A percentile compares a stretch with the other conserved stretches of the same genome.
Evolutionary conservation across 805 yeast genomes (phyloP).

Genomic region (Ogataea chonburiensis): DNA sequence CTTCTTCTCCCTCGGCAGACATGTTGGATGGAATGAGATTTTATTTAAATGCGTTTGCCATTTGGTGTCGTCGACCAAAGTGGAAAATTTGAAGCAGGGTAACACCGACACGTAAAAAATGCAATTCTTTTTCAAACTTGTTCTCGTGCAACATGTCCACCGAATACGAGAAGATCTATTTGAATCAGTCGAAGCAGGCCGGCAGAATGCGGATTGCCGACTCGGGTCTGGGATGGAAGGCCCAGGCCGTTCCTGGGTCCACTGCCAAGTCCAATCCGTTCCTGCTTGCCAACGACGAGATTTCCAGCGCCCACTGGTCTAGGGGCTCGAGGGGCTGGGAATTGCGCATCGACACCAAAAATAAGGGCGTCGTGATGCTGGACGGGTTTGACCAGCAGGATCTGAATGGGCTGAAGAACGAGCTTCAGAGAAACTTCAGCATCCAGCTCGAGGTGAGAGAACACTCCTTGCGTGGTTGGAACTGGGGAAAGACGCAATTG

Average conservation of each 20-base stretch:
- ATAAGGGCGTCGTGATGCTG: constrained; percentile 77
- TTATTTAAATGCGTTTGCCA: constrained; percentile 7
- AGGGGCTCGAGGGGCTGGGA: constrained; percentile 93
- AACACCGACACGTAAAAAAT: constrained; percentile 15
- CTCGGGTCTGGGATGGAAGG: constrained; percentile 97
- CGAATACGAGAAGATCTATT: constrained; percentile 87
- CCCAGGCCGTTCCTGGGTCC: constrained; percentile 39
- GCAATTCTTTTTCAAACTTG: constrained; percentile 1
- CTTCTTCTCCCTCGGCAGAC: constrained; percentile 99
- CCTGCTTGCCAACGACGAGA: constrained; percentile 81
- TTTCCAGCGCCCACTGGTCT: constrained; percentile 82
- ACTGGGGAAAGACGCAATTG: constrained; percentile 94
- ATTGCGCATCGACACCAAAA: constrained; percentile 82
- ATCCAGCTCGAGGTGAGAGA: constrained; percentile 78
- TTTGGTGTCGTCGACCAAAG: constrained; percentile 10
- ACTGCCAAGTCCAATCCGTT: constrained; percentile 68
- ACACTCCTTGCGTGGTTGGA: constrained; percentile 97
- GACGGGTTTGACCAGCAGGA: constrained; percentile 93
- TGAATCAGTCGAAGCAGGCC: constrained; percentile 76
- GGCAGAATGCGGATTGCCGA: constrained; percentile 95
- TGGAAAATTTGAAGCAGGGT: constrained; percentile 18
- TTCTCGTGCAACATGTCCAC: constrained; percentile 29
- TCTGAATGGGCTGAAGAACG: constrained; percentile 75
- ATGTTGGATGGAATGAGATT: constrained; percentile 37
- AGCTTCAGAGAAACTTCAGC: constrained; percentile 72